Evolutionary conservation across 1,284 basidiomycete species (phyloP), one percentile per base, ranked within the genome.

Genomic region (Irpex sp.): DNA sequence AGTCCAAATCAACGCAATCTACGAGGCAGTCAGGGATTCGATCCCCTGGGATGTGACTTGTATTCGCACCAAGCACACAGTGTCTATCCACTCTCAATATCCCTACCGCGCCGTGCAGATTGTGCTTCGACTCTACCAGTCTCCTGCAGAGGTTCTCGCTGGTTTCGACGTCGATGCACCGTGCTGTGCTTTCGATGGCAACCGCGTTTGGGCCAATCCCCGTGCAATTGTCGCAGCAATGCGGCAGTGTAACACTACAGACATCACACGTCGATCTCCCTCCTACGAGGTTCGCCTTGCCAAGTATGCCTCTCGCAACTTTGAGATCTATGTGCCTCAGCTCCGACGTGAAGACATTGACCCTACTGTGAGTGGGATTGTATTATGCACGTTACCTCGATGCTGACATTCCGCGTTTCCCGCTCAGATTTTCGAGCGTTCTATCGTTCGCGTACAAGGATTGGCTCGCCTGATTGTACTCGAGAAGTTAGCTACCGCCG

Each of bases 21-120:
- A 83, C 67, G 82, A 86, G 68, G 85, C 85, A 4, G 83, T 88
- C 15, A 76, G 84, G 31, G 83, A 86, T 68, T 84, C 84, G 2
- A 80, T 87, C 26, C 85, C 85, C 26, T 87, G 85, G 85, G 85
- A 86, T 69, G 83, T 85, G 9, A 86, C 84, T 17, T 86, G 85
- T 62, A 81, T 87, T 62, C 80, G 85, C 48, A 85, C 84, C 59
- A 86, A 84, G 72, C 83, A 88, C 67, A 84, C 85, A 0, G 76
- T 86, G 49, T 86, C 85, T 6, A 86, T 88, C 67, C 81, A 87
- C 69, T 85, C 83, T 21, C 85, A 86, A 76, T 86, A 85, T 68
- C 85, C 85, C 0, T 85, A 85, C 66, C 82, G 85, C 36, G 79
- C 80, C 11, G 76, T 87, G 15, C 85, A 86, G 70, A 85, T 87